Base-by-base conservation (phyloP, 225 moss, liverwort and hornwort genomes). In the Sphagnum tenellum region DNA sequence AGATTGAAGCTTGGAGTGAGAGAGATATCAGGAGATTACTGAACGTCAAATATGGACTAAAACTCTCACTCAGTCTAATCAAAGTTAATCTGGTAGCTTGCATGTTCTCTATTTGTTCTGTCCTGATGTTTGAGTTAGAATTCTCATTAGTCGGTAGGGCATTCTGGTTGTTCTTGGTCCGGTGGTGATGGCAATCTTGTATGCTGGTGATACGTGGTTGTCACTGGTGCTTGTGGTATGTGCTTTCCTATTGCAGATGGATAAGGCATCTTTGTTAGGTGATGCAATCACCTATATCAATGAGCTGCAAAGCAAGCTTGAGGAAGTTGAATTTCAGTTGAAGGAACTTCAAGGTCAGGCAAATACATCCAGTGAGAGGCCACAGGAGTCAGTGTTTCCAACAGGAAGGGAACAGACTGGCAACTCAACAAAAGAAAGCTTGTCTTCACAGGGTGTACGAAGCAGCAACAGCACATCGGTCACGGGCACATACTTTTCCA, bases 241-340 rank as follows among this genome's bases (percentile, higher is more conserved):
- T 29, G 29, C 29, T 29, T 29, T 29, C 29, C 29, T 29, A 29
- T 59, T 7, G 12, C 82, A 88, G 86, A 89, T 89, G 86, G 94
- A 94, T 65, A 94, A 91, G 50, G 91, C 94, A 44, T 94, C 91
- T 47, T 78, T 94, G 74, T 72, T 94, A 61, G 91, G 87, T 64
- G 94, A 94, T 73, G 94, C 94, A 3, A 91, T 94, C 65, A 73
- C 91, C 0, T 94, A 94, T 73, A 94, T 94, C 4, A 85, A 94
- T 62, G 87, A 91, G 55, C 75, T 94, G 49, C 83, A 89, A 69
- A 63, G 75, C 59, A 94, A 91, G 70, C 79, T 94, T 51, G 81
- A 89, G 54, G 70, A 69, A 12, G 72, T 77, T 45, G 88, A 91
- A 65, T 66, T 64, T 63, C 86, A 86, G 68, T 86, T 86, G 68